Conservation (phyloP, 2,329 filamentous ascomycete genomes). For the Phaeophleospora eucalypticola region DNA sequence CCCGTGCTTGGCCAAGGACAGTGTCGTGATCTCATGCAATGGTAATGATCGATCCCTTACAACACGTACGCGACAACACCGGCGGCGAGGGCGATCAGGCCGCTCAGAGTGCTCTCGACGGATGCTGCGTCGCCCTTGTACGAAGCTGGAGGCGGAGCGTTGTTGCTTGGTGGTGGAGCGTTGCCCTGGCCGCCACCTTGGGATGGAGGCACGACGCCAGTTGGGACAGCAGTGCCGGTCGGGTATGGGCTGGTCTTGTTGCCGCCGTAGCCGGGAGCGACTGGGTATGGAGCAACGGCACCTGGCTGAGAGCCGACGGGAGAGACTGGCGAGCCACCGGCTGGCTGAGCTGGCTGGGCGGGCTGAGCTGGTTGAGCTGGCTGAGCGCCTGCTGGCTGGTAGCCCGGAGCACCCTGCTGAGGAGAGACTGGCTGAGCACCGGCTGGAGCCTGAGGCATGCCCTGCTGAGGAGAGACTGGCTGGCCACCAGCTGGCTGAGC, state of each 20-base stretch:
- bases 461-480: background rate
- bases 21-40: background rate
- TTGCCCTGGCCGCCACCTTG: background rate
- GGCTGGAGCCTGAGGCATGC: too few species aligned
- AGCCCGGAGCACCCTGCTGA: background rate
- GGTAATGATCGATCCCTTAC: background rate
- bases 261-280: background rate
- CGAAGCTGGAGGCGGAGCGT: background rate
- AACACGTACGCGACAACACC: background rate
- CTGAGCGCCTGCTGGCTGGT: too few species aligned
- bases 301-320: background rate
- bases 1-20: background rate
- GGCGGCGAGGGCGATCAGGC: background rate
- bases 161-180: background rate
- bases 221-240: background rate
- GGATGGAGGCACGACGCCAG: background rate
- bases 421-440: background rate
- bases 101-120: background rate
- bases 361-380: too few species aligned
- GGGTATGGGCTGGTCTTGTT: background rate
- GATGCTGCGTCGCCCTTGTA: background rate
- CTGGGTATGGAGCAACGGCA: background rate
- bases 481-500: background rate
- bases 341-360: too few species aligned
- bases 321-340: background rate